Conservation (phyloP, 768 basidiomycete species). For the Mrakia blollopis region DNA sequence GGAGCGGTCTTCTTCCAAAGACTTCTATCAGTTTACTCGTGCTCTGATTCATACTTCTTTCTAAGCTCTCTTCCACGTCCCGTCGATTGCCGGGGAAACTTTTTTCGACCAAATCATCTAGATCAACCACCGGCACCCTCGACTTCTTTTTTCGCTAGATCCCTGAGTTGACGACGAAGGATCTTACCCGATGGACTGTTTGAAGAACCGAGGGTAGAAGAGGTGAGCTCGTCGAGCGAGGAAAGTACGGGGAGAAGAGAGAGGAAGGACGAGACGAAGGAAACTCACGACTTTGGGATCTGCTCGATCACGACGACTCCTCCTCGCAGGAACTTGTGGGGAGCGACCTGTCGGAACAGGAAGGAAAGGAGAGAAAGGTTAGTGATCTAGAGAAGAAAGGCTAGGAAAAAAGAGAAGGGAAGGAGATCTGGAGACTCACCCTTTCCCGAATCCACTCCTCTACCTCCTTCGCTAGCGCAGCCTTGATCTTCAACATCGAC, state of each 20-base stretch:
- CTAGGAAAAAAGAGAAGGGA: neutral
- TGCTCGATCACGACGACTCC: constrained; percentile 57
- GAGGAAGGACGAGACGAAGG: neutral
- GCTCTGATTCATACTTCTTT: no score
- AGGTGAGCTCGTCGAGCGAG: neutral
- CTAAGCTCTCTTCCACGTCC: no score
- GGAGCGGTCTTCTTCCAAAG: no score
- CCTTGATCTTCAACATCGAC: constrained; percentile 34
- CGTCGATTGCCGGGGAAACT: no score
- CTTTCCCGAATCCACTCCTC: constrained; percentile 62
- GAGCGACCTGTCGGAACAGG: constrained; percentile 35
- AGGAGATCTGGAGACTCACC: constrained; percentile 45
- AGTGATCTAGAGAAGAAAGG: neutral
- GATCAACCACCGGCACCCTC: constrained; percentile 25
- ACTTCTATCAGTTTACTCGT: no score
- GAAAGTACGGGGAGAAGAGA: neutral
- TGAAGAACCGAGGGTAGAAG: neutral
- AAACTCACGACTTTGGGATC: constrained; percentile 66
- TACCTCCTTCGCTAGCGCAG: constrained; percentile 45
- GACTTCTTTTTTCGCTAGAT: constrained; percentile 57
- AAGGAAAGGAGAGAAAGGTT: neutral
- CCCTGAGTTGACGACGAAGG: constrained; percentile 68
- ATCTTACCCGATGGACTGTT: constrained; percentile 81
- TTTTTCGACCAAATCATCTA: neutral
- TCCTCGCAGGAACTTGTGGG: constrained; percentile 74